A percentile compares a stretch with the other conserved stretches of the same genome.
Conservation (phyloP, 306 rosid species). For the Styphnolobium japonicum region DNA sequence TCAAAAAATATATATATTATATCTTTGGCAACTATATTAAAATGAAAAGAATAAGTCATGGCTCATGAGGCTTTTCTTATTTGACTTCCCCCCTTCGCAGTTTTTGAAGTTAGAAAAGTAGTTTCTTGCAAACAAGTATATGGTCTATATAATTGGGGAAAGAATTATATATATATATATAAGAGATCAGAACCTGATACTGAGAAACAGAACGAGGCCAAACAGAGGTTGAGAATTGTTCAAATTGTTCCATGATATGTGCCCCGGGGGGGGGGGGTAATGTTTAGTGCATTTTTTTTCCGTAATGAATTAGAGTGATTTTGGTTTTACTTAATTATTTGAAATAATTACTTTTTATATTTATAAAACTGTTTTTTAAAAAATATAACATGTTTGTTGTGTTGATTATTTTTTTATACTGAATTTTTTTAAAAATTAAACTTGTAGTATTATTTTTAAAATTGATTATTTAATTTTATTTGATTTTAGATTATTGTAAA, state of each 20-base stretch:
- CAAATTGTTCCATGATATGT: not conserved
- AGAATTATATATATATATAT: no score
- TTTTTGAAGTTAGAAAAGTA: not conserved
- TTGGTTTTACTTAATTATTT: no score
- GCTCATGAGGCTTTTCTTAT: not conserved
- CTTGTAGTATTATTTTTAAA: no score
- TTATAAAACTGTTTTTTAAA: no score
- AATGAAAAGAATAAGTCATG: not conserved
- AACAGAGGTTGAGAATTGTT: not conserved
- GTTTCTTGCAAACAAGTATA: not conserved
- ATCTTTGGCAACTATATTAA: not conserved
- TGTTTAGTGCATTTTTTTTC: not conserved
- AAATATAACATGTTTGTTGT: no score
- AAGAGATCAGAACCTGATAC: not conserved
- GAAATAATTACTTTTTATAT: no score
- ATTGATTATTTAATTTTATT: no score
- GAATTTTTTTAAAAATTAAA: no score
- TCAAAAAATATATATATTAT: not conserved
- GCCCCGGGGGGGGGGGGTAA: not conserved
- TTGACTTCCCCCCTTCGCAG: not conserved
- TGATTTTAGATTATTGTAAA: no score
- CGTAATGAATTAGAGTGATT: not conserved
- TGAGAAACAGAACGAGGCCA: not conserved
- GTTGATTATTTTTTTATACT: no score
- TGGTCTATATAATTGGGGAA: no score